These are phyloP conservation scores for Trichoderma simmonsii DNA, from an alignment of 2,329 filamentous ascomycete species.

Conservation along the genomic window DNA sequence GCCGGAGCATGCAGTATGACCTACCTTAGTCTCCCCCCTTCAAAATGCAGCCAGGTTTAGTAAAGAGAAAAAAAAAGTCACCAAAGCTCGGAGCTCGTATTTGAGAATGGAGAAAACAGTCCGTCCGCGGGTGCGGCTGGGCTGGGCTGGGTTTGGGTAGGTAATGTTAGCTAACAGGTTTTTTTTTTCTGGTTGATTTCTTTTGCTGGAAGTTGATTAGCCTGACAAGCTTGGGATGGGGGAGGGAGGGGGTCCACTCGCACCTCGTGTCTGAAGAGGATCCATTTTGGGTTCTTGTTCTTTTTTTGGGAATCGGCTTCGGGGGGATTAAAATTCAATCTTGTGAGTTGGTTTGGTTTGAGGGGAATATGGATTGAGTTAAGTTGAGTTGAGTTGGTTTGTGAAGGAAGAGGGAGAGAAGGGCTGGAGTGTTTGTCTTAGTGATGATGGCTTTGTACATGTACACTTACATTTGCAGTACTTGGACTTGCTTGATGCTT, in stretches of 20 bases:
- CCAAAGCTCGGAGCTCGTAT: background rate
- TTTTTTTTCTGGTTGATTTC: background rate
- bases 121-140: background rate
- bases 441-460: background rate
- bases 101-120: background rate
- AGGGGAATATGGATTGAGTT: background rate
- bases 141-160: background rate
- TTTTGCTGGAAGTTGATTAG: background rate
- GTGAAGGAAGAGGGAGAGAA: background rate
- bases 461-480: background rate
- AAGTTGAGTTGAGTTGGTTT: background rate
- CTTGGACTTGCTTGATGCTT: background rate
- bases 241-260: conserved; percentile 1
- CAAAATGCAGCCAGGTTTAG: background rate
- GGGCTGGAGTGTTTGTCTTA: background rate
- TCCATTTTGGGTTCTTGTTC: background rate
- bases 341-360: background rate
- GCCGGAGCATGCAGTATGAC: background rate
- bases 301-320: background rate
- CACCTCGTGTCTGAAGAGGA: conserved; percentile 10
- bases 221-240: background rate
- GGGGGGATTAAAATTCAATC: background rate
- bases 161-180: background rate
- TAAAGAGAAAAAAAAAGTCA: background rate
- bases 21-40: background rate